phyloP scores from a whole-genome alignment of 768 basidiomycete species.

The Podaxis sp. region DNA sequence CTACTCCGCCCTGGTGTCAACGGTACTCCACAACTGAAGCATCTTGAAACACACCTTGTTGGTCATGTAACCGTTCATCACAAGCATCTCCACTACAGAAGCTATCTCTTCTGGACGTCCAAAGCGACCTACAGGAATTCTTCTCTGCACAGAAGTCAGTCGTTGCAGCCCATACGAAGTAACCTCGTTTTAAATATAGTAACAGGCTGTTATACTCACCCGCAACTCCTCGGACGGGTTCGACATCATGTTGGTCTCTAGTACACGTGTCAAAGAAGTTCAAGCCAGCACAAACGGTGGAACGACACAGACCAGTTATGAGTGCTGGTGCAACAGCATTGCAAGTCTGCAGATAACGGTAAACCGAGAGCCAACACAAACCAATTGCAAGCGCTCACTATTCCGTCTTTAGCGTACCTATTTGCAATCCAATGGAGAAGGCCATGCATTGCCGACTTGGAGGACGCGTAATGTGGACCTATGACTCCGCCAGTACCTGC shows the following conservation, averaged over 20 bases:
- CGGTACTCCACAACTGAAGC: neutral
- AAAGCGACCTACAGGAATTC: conserved; percentile 47
- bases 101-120: conserved; percentile 48
- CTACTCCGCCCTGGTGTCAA: conserved; percentile 18
- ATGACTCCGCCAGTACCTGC: conserved; percentile 46
- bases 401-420: conserved; percentile 45
- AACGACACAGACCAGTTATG: conserved; percentile 31
- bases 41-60: conserved; percentile 38
- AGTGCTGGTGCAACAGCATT: conserved; percentile 52
- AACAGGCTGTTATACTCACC: conserved; percentile 1
- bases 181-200: neutral
- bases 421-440: conserved; percentile 51
- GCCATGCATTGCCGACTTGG: conserved; percentile 51
- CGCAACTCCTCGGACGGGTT: conserved; percentile 25
- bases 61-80: conserved; percentile 50
- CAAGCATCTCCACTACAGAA: conserved; percentile 45
- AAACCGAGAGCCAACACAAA: neutral
- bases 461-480: conserved; percentile 54
- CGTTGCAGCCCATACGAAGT: neutral
- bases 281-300: neutral
- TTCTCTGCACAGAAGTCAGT: conserved; percentile 24
- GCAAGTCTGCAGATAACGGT: conserved; percentile 30
- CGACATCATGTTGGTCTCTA: conserved; percentile 46
- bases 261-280: neutral
- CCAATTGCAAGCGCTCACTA: conserved; percentile 27